These are phyloP conservation scores for Catenaria anguillulae DNA, from an alignment of 371 early-diverging fungal species.

Conservation along the genomic window DNA sequence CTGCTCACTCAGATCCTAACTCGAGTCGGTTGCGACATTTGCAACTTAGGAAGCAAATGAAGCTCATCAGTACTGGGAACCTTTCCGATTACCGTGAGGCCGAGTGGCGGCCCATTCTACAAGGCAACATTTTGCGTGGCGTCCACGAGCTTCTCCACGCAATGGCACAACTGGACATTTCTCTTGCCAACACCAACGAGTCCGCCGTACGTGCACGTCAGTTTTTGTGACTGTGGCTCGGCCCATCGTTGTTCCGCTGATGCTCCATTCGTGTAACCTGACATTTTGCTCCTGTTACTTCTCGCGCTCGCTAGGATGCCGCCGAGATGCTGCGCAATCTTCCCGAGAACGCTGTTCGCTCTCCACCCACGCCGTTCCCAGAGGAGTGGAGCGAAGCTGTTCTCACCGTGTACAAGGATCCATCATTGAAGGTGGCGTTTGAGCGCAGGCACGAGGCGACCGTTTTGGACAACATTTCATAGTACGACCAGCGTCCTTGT, in stretches of 20 bases:
- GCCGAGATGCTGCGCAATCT: background rate
- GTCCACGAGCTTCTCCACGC: background rate
- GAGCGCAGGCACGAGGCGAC: background rate
- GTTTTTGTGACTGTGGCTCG: background rate
- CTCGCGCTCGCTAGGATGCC: too few species aligned
- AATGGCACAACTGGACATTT: background rate
- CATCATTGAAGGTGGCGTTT: background rate
- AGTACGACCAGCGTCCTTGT: too few species aligned
- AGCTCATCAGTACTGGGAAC: background rate
- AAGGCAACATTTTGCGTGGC: background rate
- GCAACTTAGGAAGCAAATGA: conserved; percentile 5
- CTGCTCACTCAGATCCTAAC: too few species aligned
- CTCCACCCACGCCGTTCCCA: background rate
- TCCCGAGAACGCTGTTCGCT: background rate
- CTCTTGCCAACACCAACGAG: background rate
- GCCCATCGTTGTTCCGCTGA: background rate
- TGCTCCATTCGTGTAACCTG: background rate
- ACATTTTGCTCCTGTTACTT: background rate
- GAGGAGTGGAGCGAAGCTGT: background rate
- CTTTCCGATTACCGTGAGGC: background rate
- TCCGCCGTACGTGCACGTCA: background rate
- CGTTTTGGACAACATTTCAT: background rate
- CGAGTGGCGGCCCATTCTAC: background rate
- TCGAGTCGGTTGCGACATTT: too few species aligned
- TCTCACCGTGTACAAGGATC: background rate